phyloP scores from a whole-genome alignment of 305 asterid genomes.

The Fraxinus angustifolia region DNA sequence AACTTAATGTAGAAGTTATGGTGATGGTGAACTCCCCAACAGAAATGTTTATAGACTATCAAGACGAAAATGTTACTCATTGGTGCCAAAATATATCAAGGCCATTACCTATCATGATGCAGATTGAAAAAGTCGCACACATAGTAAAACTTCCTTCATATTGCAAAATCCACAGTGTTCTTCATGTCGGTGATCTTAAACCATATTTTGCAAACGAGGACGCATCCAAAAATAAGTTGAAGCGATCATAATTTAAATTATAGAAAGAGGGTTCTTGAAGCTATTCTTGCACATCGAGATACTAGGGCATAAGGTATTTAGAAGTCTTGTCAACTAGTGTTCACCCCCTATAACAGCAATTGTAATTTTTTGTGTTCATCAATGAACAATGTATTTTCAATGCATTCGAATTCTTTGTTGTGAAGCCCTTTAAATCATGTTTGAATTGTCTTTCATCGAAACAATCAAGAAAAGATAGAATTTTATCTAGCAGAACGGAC shows the following conservation, averaged over 20 bases:
- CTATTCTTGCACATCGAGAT: background rate
- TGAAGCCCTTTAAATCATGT: background rate
- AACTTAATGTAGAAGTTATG: background rate
- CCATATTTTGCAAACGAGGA: background rate
- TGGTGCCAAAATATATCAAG: background rate
- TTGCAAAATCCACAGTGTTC: background rate
- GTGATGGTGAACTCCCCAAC: background rate
- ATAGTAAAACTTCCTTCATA: background rate
- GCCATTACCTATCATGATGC: background rate
- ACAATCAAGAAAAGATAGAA: background rate
- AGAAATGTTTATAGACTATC: background rate
- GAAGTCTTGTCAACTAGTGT: background rate
- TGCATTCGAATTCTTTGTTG: background rate
- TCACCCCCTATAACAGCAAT: background rate
- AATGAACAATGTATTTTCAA: background rate
- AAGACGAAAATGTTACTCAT: background rate
- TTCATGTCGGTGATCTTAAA: background rate
- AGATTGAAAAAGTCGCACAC: background rate
- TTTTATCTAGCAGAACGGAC: background rate
- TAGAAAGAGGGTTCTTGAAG: background rate
- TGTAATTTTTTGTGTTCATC: background rate
- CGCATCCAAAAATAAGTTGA: background rate
- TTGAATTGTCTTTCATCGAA: background rate
- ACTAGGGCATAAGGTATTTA: background rate
- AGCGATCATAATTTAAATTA: background rate